Evolutionary conservation across 176 grass and related monocot species (phyloP).

Genomic region (Zoysia japonica): DNA sequence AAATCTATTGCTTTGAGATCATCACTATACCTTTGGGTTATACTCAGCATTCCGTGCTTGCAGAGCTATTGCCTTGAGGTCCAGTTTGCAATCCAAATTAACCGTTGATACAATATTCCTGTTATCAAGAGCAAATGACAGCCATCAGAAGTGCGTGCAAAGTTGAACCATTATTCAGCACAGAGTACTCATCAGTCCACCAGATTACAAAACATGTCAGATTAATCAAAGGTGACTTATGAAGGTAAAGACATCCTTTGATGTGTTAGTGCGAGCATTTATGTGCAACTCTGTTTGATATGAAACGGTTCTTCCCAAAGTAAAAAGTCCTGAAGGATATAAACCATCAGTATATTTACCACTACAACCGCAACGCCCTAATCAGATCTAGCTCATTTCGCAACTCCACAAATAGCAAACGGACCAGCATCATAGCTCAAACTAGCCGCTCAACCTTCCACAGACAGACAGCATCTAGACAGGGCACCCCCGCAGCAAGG

Average conservation of each 20-base stretch:
- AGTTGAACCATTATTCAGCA: neutral
- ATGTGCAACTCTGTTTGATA: neutral
- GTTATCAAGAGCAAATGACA: slow-evolving; percentile 25
- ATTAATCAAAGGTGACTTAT: neutral
- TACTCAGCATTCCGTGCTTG: slow-evolving; percentile 97
- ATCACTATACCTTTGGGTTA: slow-evolving; percentile 79
- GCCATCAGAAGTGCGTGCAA: neutral
- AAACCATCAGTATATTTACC: neutral
- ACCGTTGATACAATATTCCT: slow-evolving; percentile 98
- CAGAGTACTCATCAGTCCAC: neutral
- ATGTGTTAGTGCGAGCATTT: neutral
- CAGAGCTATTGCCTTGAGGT: slow-evolving; percentile 90
- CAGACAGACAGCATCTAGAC: neutral
- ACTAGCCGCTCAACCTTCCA: neutral
- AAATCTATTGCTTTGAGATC: neutral
- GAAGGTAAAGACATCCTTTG: neutral
- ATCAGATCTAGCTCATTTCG: neutral
- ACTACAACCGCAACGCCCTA: neutral
- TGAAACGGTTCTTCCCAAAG: neutral
- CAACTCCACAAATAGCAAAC: no score
- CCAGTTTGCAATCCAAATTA: slow-evolving; percentile 96
- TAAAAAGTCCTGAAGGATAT: neutral
- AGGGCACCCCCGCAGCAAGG: neutral
- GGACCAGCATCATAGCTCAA: neutral
- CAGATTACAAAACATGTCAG: neutral